Evolutionary conservation across 768 basidiomycete genomes (phyloP).

Genomic region (Lactarius trivialis): DNA sequence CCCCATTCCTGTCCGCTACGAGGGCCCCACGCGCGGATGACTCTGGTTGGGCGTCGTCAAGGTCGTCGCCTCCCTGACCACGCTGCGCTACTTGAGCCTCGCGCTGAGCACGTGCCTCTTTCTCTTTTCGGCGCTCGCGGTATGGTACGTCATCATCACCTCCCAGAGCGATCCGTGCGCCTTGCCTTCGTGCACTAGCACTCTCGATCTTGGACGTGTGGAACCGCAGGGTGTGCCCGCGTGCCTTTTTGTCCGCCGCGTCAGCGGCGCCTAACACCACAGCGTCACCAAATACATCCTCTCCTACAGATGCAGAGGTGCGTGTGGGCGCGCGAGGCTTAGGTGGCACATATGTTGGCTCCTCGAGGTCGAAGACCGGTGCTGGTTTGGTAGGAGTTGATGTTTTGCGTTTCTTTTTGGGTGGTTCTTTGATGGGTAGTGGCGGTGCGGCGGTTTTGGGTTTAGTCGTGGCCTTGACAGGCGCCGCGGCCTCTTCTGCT

Average conservation of each 20-base stretch:
- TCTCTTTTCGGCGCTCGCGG: slow-evolving; percentile 61
- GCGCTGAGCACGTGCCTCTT: slow-evolving; percentile 48
- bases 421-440: slow-evolving; percentile 27
- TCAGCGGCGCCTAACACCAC: slow-evolving; percentile 63
- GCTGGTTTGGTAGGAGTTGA: slow-evolving; percentile 26
- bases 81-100: slow-evolving; percentile 43
- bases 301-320: slow-evolving; percentile 21
- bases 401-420: slow-evolving; percentile 61
- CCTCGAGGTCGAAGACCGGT: slow-evolving; percentile 70
- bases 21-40: slow-evolving; percentile 25
- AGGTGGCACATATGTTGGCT: slow-evolving; percentile 57
- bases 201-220: slow-evolving; percentile 89
- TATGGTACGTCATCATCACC: slow-evolving; percentile 97
- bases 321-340: slow-evolving; percentile 20
- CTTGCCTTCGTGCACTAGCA: slow-evolving; percentile 65
- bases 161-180: slow-evolving; percentile 65
- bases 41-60: slow-evolving; percentile 53
- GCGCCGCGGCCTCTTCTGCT: slow-evolving; percentile 20
- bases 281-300: slow-evolving; percentile 67
- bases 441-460: slow-evolving; percentile 19
- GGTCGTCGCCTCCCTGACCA: slow-evolving; percentile 56
- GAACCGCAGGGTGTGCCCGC: slow-evolving; percentile 82
- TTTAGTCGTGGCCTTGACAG: slow-evolving; percentile 19
- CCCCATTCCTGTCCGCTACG: slow-evolving; percentile 34
- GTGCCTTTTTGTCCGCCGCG: slow-evolving; percentile 74